These are phyloP conservation scores for Eucalyptus pauciflora DNA, from an alignment of 345 rosid genomes.

Conservation along the genomic window DNA sequence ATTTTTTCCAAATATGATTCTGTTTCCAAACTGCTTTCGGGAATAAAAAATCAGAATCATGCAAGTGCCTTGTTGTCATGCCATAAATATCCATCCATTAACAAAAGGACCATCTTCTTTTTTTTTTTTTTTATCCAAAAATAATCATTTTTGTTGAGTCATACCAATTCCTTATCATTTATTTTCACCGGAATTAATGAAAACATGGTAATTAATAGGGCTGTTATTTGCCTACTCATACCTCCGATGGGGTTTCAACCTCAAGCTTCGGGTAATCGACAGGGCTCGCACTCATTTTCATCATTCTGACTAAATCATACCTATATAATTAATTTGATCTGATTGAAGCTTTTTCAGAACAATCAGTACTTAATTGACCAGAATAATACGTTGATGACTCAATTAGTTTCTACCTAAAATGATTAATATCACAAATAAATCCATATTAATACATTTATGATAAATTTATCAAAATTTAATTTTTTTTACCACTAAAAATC, in stretches of 20 bases:
- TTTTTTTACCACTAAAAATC: no score
- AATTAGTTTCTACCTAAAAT: background rate
- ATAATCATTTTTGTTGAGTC: background rate
- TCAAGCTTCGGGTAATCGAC: background rate
- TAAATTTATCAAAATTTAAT: accelerated
- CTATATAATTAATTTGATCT: background rate
- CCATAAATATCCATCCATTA: background rate
- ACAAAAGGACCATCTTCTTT: background rate
- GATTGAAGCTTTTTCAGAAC: background rate
- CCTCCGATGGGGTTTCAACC: background rate
- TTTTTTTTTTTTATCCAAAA: background rate
- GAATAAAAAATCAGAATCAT: no score
- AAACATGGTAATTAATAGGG: background rate
- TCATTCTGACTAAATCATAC: background rate
- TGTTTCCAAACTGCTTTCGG: no score
- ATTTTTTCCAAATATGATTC: no score
- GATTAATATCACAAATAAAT: no score
- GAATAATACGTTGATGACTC: background rate
- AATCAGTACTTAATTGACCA: background rate
- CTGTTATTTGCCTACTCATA: background rate
- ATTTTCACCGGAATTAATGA: background rate
- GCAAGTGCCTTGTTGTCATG: background rate
- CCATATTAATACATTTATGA: no score
- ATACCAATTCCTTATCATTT: background rate
- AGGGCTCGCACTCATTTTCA: background rate